phyloP scores from a whole-genome alignment of 345 rosid species.

The Leavenworthia alabamica region DNA sequence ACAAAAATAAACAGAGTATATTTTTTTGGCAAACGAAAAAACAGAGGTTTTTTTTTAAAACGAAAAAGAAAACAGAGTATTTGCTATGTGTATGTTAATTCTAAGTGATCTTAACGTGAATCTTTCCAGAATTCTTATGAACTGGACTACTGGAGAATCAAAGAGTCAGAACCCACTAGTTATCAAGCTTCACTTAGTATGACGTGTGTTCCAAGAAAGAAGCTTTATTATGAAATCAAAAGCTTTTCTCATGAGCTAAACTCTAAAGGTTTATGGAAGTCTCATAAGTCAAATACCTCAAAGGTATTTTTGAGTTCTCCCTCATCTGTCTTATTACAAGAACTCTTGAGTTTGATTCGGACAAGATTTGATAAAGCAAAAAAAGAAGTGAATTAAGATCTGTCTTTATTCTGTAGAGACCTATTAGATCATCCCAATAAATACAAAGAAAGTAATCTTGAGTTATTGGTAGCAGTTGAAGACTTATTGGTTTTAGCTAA shows the following conservation, averaged over 20 bases:
- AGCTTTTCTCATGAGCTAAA: constrained; percentile 93
- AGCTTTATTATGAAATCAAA: constrained; percentile 81
- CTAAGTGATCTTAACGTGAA: too few species aligned
- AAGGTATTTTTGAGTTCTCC: too few species aligned
- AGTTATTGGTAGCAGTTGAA: constrained; percentile 71
- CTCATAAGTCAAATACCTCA: constrained; percentile 59
- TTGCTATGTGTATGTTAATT: too few species aligned
- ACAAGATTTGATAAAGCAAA: constrained; percentile 87
- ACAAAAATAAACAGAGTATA: too few species aligned
- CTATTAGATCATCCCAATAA: constrained; percentile 63
- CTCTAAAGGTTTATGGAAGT: constrained; percentile 85
- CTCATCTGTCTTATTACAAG: constrained; percentile 50
- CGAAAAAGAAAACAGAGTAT: too few species aligned
- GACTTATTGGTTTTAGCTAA: constrained; percentile 83
- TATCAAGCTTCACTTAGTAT: too few species aligned
- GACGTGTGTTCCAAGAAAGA: too few species aligned
- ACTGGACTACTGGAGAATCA: too few species aligned
- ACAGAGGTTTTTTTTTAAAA: too few species aligned
- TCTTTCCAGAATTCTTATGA: too few species aligned
- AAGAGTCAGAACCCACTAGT: too few species aligned
- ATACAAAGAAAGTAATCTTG: constrained; percentile 72
- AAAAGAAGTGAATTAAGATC: constrained; percentile 90
- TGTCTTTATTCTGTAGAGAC: constrained; percentile 65
- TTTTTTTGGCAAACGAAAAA: too few species aligned
- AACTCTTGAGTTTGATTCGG: constrained; percentile 58